Evolutionary conservation across 345 rosid species (phyloP).

Genomic region (Brassica incana): DNA sequence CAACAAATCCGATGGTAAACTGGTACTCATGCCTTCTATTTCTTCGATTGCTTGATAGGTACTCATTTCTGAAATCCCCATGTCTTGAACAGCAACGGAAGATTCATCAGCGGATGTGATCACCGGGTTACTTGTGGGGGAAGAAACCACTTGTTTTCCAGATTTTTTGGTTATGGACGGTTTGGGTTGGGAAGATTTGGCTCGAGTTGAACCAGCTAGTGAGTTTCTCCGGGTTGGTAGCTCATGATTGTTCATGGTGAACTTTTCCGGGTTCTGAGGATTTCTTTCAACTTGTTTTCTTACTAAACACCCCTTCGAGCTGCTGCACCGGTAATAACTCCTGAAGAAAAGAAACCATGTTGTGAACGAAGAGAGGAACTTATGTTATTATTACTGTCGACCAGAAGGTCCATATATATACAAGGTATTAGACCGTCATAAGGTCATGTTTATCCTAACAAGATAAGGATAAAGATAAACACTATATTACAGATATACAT

Average conservation of each 20-base stretch:
- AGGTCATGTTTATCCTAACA: too few species aligned
- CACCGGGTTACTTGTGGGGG: conserved; percentile 37
- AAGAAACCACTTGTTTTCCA: conserved; percentile 28
- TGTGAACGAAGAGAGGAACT: too few species aligned
- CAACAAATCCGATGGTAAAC: conserved; percentile 34
- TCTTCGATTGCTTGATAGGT: conserved; percentile 26
- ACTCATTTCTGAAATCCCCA: conserved; percentile 25
- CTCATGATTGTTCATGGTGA: conserved; percentile 62
- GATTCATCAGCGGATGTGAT: conserved; percentile 35
- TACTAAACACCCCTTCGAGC: conserved; percentile 73
- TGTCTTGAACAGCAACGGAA: conserved; percentile 26
- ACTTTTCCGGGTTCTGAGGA: conserved; percentile 50
- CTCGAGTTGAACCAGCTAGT: conserved; percentile 65
- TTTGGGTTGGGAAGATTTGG: conserved; percentile 41
- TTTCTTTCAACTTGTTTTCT: conserved; percentile 78
- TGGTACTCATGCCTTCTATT: conserved; percentile 16
- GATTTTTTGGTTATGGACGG: conserved; percentile 20
- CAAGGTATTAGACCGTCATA: too few species aligned
- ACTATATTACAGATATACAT: too few species aligned
- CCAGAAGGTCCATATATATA: too few species aligned
- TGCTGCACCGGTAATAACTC: conserved; percentile 82
- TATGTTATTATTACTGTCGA: too few species aligned
- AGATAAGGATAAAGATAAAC: too few species aligned
- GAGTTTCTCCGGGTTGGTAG: conserved; percentile 64
- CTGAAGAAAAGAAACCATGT: conserved; percentile 32